Percentiles rank a stretch among this genome's conserved stretches.
Conservation (phyloP, 208 protist species). For the Trypanosomatidae sp. region DNA sequence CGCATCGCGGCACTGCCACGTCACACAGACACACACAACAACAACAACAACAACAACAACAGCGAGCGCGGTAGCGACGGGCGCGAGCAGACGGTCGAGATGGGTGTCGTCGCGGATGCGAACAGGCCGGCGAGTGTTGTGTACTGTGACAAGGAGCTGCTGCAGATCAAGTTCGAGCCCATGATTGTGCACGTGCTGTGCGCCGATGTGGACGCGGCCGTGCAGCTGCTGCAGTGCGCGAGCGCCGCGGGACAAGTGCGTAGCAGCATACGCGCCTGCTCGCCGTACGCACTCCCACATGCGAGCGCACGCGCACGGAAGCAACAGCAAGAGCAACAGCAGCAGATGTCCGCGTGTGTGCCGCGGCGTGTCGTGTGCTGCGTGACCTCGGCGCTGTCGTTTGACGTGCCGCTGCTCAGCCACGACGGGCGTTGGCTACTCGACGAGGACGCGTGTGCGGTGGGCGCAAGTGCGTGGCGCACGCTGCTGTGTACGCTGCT, state of each 20-base stretch:
- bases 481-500: too few species aligned
- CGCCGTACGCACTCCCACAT: conserved; percentile 22
- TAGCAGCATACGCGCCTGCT: conserved; percentile 59
- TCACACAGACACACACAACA: conserved; percentile 3
- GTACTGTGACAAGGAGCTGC: conserved; percentile 19
- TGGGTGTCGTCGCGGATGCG: too few species aligned
- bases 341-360: too few species aligned
- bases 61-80: not conserved
- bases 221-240: conserved; percentile 49
- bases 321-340: too few species aligned
- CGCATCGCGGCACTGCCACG: conserved; percentile 30
- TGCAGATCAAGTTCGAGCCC: conserved; percentile 78
- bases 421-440: too few species aligned
- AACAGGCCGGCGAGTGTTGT: too few species aligned
- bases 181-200: conserved; percentile 77
- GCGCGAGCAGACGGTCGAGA: not conserved
- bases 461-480: too few species aligned
- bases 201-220: conserved; percentile 29
- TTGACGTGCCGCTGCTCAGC: conserved; percentile 37
- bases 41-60: conserved; percentile 1
- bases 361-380: conserved; percentile 72
- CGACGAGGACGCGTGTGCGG: too few species aligned
- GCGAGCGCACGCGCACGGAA: too few species aligned
- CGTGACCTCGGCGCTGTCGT: conserved; percentile 48
- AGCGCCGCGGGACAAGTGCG: conserved; percentile 63